phyloP scores from a whole-genome alignment of 108 stramenopile species.

The Fistulifera pelliculosa region DNA sequence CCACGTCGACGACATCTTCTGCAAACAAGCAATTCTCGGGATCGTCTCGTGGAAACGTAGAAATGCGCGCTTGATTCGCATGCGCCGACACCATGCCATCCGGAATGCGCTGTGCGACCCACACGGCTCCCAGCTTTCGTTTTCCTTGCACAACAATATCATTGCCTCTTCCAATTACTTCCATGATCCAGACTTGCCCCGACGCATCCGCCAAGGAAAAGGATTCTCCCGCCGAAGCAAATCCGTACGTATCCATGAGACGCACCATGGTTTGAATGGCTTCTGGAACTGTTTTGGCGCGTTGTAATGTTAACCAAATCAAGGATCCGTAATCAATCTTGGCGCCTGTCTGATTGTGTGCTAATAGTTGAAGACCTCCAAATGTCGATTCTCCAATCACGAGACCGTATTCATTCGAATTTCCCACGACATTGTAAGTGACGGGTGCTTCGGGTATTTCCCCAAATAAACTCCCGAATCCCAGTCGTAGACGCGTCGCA shows the following conservation, averaged over 20 bases:
- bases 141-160: constrained; percentile 4
- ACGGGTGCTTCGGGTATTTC: constrained; percentile 31
- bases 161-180: constrained; percentile 55
- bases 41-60: constrained; percentile 40
- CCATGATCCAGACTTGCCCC: constrained; percentile 76
- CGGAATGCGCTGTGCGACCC: constrained; percentile 62
- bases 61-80: constrained; percentile 71
- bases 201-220: constrained; percentile 50
- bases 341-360: constrained; percentile 23
- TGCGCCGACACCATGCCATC: constrained; percentile 44
- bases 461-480: constrained; percentile 51
- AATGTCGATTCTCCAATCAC: constrained; percentile 77
- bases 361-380: constrained; percentile 41
- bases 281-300: constrained; percentile 41
- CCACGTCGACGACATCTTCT: constrained; percentile 51
- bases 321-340: constrained; percentile 71
- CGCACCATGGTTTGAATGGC: constrained; percentile 51
- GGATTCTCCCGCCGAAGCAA: constrained; percentile 53
- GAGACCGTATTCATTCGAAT: constrained; percentile 58
- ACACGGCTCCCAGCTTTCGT: constrained; percentile 45
- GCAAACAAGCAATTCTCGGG: constrained; percentile 36
- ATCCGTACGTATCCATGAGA: constrained; percentile 56
- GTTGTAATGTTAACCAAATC: constrained; percentile 66
- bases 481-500: constrained; percentile 71
- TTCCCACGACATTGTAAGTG: constrained; percentile 72